Evolutionary conservation across 495 filamentous ascomycete genomes (phyloP), one percentile per base, ranked within the genome.

Genomic region (Articulospora tetracladia): DNA sequence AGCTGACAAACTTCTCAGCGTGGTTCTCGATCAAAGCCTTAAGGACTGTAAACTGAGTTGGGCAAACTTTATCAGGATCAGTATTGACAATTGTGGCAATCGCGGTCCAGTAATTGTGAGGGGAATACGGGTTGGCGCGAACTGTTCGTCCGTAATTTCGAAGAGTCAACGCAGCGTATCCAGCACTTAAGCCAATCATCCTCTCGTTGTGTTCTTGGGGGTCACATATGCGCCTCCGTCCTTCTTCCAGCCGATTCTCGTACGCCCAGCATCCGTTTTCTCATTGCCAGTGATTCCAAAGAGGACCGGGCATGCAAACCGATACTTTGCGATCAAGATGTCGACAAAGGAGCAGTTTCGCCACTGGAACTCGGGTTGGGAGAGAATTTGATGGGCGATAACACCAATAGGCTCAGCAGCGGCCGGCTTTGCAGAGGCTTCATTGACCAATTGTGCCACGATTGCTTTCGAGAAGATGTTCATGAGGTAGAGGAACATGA

Each of bases 281-380:
- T 95, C 90, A 51, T 76, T 83, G 32, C 90, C 93, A 22, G 81
- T 80, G 65, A 92, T 86, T 20, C 95, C 95, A 71, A 90, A 98
- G 12, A 99, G 77, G 12, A 92, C 86, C 3, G 95, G 93, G 66
- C 92, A 96, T 25, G 83, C 78, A 4, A 86, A 77, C 41, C 90
- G 85, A 61, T 90, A 87, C 69, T 98, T 97, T 27, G 94, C 92
- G 68, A 95, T 83, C 22, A 98, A 72, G 54, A 98, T 88, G 63
- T 97, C 93, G 46, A 92, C 87, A 63, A 98, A 76, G 13, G 85
- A 82, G 30, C 77, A 72, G 1, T 88, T 90, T 27, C 89, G 81
- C 80, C 87, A 91, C 19, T 78, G 74, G 64, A 91, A 88, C 0
- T 79, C 72, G 0, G 83, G 75, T 20, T 80, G 75, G 2, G 91